These are phyloP conservation scores for Penicillium paxilli DNA, from an alignment of 495 filamentous ascomycete genomes.

Conservation along the genomic window DNA sequence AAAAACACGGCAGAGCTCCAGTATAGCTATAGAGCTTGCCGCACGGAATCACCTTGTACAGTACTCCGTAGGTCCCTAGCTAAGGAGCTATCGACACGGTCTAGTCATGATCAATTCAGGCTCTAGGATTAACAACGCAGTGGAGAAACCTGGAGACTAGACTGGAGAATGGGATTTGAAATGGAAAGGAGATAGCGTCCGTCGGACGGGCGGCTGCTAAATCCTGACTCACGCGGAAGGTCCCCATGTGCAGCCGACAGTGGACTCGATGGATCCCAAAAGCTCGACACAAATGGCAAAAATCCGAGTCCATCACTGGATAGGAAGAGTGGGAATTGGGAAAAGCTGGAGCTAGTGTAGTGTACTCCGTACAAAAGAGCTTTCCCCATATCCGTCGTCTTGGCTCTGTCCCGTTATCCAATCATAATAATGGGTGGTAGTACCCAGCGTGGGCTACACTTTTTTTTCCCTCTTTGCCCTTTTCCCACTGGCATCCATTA, in stretches of 20 bases:
- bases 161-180: conserved; percentile 1
- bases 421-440: background rate
- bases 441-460: background rate
- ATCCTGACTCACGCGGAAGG: conserved; percentile 20
- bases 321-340: background rate
- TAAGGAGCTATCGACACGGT: too few relatives aligned
- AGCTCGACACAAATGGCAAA: background rate
- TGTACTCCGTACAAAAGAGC: too few relatives aligned
- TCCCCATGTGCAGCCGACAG: conserved; percentile 15
- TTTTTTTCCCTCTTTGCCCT: background rate
- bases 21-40: background rate
- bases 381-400: background rate
- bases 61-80: too few relatives aligned
- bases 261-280: background rate
- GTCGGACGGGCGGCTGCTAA: conserved; percentile 27
- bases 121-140: background rate
- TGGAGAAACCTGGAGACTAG: conserved; percentile 2
- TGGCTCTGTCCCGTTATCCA: background rate
- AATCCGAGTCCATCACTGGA: background rate
- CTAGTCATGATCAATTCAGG: too few relatives aligned
- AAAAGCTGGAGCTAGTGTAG: background rate
- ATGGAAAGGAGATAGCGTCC: conserved; percentile 20
- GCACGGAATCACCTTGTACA: too few relatives aligned
- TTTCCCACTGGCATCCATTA: too few relatives aligned
- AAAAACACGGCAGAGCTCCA: background rate